A percentile compares a stretch with the other conserved stretches of the same genome.
These are phyloP conservation scores for Cystoderma amianthinum DNA, from an alignment of 768 basidiomycete genomes.

Conservation along the genomic window DNA sequence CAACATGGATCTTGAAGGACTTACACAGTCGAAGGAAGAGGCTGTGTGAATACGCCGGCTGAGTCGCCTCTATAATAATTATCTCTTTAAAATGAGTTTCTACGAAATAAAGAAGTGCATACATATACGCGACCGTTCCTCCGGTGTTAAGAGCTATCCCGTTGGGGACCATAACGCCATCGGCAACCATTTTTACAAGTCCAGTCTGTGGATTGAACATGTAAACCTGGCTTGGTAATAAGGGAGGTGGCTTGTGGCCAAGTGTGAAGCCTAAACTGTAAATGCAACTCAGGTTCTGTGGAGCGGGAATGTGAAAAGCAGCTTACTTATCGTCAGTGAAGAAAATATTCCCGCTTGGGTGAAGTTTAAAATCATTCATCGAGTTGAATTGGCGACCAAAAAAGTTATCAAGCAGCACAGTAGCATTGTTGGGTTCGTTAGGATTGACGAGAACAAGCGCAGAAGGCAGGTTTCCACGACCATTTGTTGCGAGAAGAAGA, in stretches of 20 bases:
- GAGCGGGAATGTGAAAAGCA: background rate
- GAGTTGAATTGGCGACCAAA: constrained; percentile 81
- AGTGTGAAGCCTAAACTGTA: constrained; percentile 57
- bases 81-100: too few species aligned
- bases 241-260: constrained; percentile 67
- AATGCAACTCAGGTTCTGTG: background rate
- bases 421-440: constrained; percentile 56
- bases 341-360: constrained; percentile 64
- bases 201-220: too few species aligned
- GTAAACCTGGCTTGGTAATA: too few species aligned
- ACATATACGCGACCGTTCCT: too few species aligned
- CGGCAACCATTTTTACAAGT: too few species aligned
- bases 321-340: constrained; percentile 65
- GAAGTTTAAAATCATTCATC: constrained; percentile 71
- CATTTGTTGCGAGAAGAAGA: constrained; percentile 58
- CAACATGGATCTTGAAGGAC: too few species aligned
- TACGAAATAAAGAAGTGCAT: too few species aligned
- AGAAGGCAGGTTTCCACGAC: constrained; percentile 59
- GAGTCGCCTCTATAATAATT: too few species aligned
- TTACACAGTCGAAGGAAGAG: too few species aligned
- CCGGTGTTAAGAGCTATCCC: too few species aligned
- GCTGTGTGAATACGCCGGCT: too few species aligned
- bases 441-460: constrained; percentile 65
- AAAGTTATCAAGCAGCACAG: constrained; percentile 70
- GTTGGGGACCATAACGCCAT: too few species aligned